A percentile compares a stretch with the other conserved stretches of the same genome.
Conservation (phyloP, 2,329 filamentous ascomycete species). For the Trichoderma guizhouense region DNA sequence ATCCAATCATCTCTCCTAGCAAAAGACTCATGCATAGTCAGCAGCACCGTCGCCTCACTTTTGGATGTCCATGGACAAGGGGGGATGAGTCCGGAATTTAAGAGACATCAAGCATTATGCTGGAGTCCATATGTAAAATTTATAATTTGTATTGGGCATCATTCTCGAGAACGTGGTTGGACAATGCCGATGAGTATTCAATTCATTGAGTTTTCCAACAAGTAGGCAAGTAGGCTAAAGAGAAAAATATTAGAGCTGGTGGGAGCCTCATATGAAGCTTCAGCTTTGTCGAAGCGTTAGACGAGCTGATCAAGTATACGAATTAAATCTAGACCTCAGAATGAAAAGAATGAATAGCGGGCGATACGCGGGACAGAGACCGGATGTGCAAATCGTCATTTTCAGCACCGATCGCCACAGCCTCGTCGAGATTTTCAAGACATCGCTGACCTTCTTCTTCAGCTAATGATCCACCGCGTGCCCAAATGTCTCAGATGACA, state of each 20-base stretch:
- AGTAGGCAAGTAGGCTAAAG: not conserved
- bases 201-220: not conserved
- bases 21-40: not conserved
- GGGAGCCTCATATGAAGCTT: not conserved
- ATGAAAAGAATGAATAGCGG: not conserved
- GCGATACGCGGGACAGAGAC: not conserved
- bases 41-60: not conserved
- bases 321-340: not conserved
- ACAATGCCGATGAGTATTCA: not conserved
- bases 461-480: not conserved
- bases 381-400: not conserved
- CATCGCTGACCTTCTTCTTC: not conserved
- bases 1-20: not conserved
- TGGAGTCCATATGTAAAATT: not conserved
- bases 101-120: rapidly evolving
- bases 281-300: not conserved
- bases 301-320: not conserved
- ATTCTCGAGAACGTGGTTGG: not conserved
- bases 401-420: not conserved
- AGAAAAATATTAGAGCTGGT: not conserved
- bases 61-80: not conserved
- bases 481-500: not conserved
- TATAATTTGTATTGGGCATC: not conserved
- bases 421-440: not conserved
- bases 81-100: too few species aligned